Evolutionary conservation across 345 rosid genomes (phyloP), one percentile per base, ranked within the genome.

Genomic region (Eucalyptus cloeziana): DNA sequence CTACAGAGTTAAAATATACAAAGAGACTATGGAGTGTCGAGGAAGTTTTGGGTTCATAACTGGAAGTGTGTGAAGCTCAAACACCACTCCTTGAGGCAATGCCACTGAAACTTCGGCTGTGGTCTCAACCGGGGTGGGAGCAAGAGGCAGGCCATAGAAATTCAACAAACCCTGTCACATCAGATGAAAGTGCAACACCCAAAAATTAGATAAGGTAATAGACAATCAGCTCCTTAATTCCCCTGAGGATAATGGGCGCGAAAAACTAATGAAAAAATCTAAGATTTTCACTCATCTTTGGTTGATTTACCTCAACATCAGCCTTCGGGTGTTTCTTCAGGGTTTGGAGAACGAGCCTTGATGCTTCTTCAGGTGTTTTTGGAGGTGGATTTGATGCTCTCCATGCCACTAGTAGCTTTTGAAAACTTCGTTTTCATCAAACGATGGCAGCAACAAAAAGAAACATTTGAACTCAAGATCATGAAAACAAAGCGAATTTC

Each of bases 331-430:
- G 97, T 16, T 93, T 89, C 90, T 92, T 94, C 89, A 98, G 90
- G 88, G 96, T 92, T 86, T 91, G 91, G 60, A 94, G 87, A 62
- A 98, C 91, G 90, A 97, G 94, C 92, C 93, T 95, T 16, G 96
- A 91, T 30, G 96, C 98, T 87, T 95, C 97, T 89, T 97, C 96
- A 24, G 95, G 91, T 25, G 97, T 94, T 89, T 85, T 92, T 22
- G 98, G 98, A 40, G 92, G 97, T 15, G 99, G 97, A 44, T 93
- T 94, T 43, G 97, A 91, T 91, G 94, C 94, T 90, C 87, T 95
- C 99, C 99, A 97, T 58, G 97, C 98, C 89, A 93, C 97, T 47
- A 93, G 87, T 79, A 98, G 92, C 90, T 97, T 98, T 90, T 94
- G 91, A 89, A 96, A 98, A 99, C 99, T 96, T 52, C 91, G 43